A percentile compares a stretch with the other conserved stretches of the same genome.
Conservation (phyloP, 257 asterid species). For the Hygrophila difformis region DNA sequence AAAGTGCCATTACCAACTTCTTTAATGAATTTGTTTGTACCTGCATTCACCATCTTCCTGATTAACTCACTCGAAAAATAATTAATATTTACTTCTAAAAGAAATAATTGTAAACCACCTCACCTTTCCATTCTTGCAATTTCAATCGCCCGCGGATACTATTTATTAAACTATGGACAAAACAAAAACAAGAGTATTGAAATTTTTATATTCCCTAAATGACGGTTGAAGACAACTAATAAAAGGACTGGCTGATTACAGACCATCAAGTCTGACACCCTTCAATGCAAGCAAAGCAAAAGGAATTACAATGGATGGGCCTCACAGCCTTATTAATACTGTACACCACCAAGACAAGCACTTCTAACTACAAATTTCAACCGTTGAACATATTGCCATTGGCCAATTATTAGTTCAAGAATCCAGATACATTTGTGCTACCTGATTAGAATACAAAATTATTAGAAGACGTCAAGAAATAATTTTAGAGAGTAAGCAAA, state of each 20-base stretch:
- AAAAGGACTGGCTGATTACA: constrained; percentile 45
- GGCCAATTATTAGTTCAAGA: constrained; percentile 22
- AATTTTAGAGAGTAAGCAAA: no score
- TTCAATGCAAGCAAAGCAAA: constrained; percentile 24
- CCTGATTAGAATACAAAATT: no score
- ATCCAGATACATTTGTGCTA: no score
- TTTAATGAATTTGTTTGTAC: constrained; percentile 72
- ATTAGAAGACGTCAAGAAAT: no score
- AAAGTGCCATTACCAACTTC: constrained; percentile 98
- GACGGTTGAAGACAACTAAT: constrained; percentile 28
- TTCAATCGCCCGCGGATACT: constrained; percentile 32
- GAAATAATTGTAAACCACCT: constrained; percentile 11
- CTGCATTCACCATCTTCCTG: constrained; percentile 28
- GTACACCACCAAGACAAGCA: constrained; percentile 26
- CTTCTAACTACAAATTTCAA: constrained; percentile 20
- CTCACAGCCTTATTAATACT: constrained; percentile 52
- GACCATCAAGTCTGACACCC: constrained; percentile 39
- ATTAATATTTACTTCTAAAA: background rate
- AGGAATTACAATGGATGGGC: constrained; percentile 28
- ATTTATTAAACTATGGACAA: constrained; percentile 18
- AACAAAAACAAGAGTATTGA: constrained; percentile 14
- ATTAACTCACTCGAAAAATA: constrained; percentile 3
- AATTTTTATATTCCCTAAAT: constrained; percentile 23
- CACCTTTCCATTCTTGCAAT: constrained; percentile 75
- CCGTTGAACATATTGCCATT: constrained; percentile 39